Conservation (phyloP, 495 filamentous ascomycete genomes). For the Xylaria flabelliformis region DNA sequence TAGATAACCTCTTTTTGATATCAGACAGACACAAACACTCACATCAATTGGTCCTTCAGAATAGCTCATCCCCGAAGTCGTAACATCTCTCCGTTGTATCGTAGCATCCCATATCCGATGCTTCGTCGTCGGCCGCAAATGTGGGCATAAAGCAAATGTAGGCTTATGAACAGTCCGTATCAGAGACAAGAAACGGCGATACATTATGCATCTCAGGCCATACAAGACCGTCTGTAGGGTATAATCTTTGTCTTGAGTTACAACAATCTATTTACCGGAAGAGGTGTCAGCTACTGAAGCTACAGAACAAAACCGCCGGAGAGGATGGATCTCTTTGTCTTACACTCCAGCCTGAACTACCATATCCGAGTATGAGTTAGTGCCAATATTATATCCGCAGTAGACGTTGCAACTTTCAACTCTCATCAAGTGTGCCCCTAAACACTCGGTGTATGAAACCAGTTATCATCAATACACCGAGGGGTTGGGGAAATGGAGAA, state of each 20-base stretch:
- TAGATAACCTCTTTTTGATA: neutral
- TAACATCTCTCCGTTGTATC: slow-evolving; percentile 29
- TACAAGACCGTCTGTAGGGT: neutral
- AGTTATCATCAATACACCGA: slow-evolving; percentile 12
- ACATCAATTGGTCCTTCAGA: slow-evolving; percentile 39
- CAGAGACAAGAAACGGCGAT: neutral
- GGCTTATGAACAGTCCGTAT: slow-evolving; percentile 8
- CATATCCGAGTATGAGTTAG: neutral
- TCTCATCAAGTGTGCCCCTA: neutral
- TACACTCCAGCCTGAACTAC: neutral
- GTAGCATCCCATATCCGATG: neutral
- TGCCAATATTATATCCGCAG: neutral
- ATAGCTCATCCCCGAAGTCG: slow-evolving; percentile 38
- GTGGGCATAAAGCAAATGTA: neutral
- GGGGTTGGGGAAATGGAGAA: slow-evolving; percentile 5
- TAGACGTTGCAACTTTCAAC: neutral
- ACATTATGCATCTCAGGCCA: neutral
- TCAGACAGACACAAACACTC: slow-evolving; percentile 27
- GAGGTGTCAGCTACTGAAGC: neutral
- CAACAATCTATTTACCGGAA: neutral
- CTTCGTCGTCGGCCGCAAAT: neutral
- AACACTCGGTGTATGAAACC: neutral
- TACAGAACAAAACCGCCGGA: neutral
- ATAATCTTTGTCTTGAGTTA: neutral
- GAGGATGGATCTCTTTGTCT: neutral